Evolutionary conservation across 1,139 yeast genomes (phyloP), one percentile per base, ranked within the genome.

Genomic region (Sugiyamaella neomexicana): DNA sequence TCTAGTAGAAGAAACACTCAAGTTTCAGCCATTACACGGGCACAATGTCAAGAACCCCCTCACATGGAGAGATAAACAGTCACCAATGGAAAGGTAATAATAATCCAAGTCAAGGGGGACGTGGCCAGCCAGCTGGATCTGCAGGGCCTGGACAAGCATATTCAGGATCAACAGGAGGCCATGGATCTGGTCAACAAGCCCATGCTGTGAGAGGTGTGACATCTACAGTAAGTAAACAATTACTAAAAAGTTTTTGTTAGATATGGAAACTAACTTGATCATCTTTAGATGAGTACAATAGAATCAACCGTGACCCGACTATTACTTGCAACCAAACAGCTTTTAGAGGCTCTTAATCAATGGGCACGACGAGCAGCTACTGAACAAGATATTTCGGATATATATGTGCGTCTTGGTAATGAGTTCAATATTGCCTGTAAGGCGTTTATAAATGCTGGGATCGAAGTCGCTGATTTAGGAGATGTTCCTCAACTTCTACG

Each of bases 371-470:
- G 81, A 29, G 80, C 80, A 36, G 91, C 89, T 2, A 80, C 85
- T 38, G 98, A 91, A 54, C 82, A 82, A 56, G 89, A 82, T 61
- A 97, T 95, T 1, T 89, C 97, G 2, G 91, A 90, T 67, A 88
- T 93, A 5, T 95, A 90, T 68, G 99, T 95, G 12, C 86, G 83
- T 61, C 77, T 95, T 38, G 99, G 99, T 0, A 93, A 93, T 68
- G 97, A 93, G 70, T 95, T 90, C 74, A 84, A 95, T 62, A 82
- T 89, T 1, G 90, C 96, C 0, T 83, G 93, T 16, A 79, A 89
- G 58, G 86, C 89, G 1, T 87, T 88, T 66, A 72, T 80, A 12
- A 76, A 76, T 45, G 83, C 86, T 1, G 90, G 90, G 0, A 80
- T 88, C 2, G 87, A 85, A 58, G 84, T 83, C 12, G 63, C 68